phyloP scores from a whole-genome alignment of 2,329 filamentous ascomycete species.

The Verticillium nonalfalfae region DNA sequence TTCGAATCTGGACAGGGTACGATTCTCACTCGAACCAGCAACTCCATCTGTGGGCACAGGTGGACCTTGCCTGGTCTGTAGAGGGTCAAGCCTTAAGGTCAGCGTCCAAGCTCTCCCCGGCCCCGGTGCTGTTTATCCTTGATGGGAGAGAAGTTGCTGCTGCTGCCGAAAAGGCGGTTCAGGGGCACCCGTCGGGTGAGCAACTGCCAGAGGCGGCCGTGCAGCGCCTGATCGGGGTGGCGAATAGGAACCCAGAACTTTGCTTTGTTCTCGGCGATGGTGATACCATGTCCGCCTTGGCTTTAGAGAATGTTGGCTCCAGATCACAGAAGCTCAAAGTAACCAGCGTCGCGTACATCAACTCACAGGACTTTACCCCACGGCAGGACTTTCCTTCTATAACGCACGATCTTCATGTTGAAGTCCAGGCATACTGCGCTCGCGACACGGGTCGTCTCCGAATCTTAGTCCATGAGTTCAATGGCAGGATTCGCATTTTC shows the following conservation, averaged over 20 bases:
- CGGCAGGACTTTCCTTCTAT: slow-evolving; percentile 10
- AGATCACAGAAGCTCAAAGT: slow-evolving; percentile 59
- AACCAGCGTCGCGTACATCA: slow-evolving; percentile 76
- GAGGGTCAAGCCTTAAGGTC: slow-evolving; percentile 27
- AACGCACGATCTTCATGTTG: slow-evolving; percentile 42
- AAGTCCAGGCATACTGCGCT: slow-evolving; percentile 69
- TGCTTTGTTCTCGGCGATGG: slow-evolving; percentile 78
- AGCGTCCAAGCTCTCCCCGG: slow-evolving; percentile 4
- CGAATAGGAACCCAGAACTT: slow-evolving; percentile 79
- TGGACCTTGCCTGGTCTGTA: slow-evolving; percentile 71
- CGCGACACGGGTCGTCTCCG: slow-evolving; percentile 57
- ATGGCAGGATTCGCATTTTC: slow-evolving; percentile 78
- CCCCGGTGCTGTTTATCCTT: slow-evolving; percentile 67
- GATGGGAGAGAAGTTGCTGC: slow-evolving; percentile 73
- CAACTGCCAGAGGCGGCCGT: slow-evolving; percentile 47
- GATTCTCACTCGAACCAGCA: slow-evolving; percentile 66
- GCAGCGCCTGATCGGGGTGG: slow-evolving; percentile 79
- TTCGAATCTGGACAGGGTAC: slow-evolving; percentile 78
- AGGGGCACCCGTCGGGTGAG: slow-evolving; percentile 26
- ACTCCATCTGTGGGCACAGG: slow-evolving; percentile 71
- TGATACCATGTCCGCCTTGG: slow-evolving; percentile 88
- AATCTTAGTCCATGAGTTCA: slow-evolving; percentile 76
- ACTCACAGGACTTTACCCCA: slow-evolving; percentile 46
- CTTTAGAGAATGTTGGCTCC: slow-evolving; percentile 76
- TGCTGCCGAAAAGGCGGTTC: slow-evolving; percentile 71